Evolutionary conservation across 495 filamentous ascomycete genomes (phyloP).

Genomic region (Pseudotulostoma volvatum): DNA sequence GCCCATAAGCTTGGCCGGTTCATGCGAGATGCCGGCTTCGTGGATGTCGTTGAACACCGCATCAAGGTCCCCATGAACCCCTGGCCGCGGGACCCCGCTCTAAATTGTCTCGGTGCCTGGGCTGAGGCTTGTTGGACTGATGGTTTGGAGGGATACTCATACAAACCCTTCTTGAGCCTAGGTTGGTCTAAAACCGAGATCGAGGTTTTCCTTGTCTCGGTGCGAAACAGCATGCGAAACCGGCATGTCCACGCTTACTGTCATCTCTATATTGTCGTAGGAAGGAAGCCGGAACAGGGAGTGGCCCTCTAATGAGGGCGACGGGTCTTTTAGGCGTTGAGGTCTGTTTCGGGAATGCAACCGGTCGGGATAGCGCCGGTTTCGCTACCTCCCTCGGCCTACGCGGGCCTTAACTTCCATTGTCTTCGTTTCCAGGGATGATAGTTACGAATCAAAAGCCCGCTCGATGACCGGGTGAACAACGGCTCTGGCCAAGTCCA

Average conservation of each 20-base stretch:
- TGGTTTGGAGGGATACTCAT: constrained; percentile 29
- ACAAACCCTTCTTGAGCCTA: constrained; percentile 26
- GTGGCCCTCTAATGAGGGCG: too few species aligned
- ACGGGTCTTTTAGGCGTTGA: too few species aligned
- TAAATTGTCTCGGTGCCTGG: constrained; percentile 33
- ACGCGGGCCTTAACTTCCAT: too few species aligned
- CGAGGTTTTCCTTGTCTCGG: constrained; percentile 43
- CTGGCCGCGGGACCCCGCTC: constrained; percentile 41
- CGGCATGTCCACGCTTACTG: constrained; percentile 37
- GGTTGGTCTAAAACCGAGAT: constrained; percentile 34
- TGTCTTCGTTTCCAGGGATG: too few species aligned
- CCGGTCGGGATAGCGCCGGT: too few species aligned
- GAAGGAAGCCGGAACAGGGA: constrained; percentile 30
- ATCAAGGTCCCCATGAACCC: constrained; percentile 42
- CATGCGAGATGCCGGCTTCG: constrained; percentile 45
- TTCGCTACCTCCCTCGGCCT: too few species aligned
- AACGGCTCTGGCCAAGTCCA: too few species aligned
- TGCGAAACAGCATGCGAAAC: constrained; percentile 39
- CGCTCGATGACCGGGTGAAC: too few species aligned
- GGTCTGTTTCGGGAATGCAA: too few species aligned
- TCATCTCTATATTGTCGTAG: constrained; percentile 36
- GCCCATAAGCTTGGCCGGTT: constrained; percentile 35
- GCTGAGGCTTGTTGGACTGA: constrained; percentile 26
- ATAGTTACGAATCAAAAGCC: too few species aligned
- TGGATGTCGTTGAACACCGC: constrained; percentile 39